Conservation (phyloP, 2,329 filamentous ascomycete genomes). For the Penicillium sp. region DNA sequence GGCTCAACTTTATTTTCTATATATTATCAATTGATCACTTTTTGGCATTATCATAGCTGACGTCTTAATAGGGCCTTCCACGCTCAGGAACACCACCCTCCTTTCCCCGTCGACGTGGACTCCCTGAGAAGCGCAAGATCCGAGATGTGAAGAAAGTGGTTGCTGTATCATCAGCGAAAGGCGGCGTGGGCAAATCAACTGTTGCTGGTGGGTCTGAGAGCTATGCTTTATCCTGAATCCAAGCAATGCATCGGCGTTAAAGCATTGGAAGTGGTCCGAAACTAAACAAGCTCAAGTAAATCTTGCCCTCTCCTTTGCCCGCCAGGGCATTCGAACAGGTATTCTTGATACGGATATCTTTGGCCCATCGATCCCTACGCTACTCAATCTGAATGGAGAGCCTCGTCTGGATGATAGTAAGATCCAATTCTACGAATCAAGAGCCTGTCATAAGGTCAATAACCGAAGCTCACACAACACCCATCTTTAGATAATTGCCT, state of each 20-base stretch:
- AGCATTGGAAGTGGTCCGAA: neutral
- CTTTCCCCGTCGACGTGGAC: constrained; percentile 68
- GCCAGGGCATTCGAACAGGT: constrained; percentile 71
- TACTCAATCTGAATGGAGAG: constrained; percentile 75
- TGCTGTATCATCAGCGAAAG: constrained; percentile 94
- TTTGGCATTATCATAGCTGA: constrained; percentile 16
- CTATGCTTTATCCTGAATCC: neutral
- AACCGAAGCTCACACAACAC: constrained; percentile 12
- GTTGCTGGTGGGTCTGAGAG: constrained; percentile 68
- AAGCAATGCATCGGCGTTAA: neutral
- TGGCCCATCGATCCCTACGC: constrained; percentile 85
- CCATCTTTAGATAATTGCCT: constrained; percentile 50
- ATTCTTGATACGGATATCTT: constrained; percentile 97
- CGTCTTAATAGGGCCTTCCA: constrained; percentile 74
- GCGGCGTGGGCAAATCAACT: constrained; percentile 96
- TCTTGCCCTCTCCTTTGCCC: constrained; percentile 77
- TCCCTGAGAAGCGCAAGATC: constrained; percentile 76
- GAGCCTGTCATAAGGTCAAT: neutral
- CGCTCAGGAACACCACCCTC: constrained; percentile 62
- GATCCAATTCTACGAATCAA: constrained; percentile 25
- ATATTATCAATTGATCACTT: no score
- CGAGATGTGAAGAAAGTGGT: constrained; percentile 83
- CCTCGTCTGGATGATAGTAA: constrained; percentile 67
- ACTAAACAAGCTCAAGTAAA: constrained; percentile 50
- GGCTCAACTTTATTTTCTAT: no score